Evolutionary conservation across 2,329 filamentous ascomycete genomes (phyloP).

Genomic region (Aureobasidium sp.): DNA sequence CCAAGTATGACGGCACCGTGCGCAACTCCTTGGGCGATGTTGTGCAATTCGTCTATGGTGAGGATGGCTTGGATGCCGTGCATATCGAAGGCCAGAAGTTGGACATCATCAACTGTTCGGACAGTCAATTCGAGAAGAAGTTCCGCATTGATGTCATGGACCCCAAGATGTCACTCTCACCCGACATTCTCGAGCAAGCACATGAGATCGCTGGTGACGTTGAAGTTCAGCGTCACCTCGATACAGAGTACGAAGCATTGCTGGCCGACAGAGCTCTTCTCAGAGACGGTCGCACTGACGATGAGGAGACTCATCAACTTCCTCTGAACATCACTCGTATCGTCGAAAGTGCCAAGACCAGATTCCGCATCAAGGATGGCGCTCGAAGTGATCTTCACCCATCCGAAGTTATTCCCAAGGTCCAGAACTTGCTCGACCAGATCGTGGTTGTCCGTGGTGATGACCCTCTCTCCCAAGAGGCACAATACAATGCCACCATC

Average conservation of each 20-base stretch:
- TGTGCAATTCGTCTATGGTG: conserved; percentile 94
- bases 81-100: conserved; percentile 90
- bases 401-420: conserved; percentile 72
- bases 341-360: conserved; percentile 79
- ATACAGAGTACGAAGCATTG: conserved; percentile 79
- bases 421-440: conserved; percentile 64
- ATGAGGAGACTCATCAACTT: conserved; percentile 79
- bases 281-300: conserved; percentile 60
- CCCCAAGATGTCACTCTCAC: conserved; percentile 48
- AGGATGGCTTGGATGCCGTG: conserved; percentile 90
- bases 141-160: conserved; percentile 87
- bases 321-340: conserved; percentile 88
- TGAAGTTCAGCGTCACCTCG: conserved; percentile 77
- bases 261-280: conserved; percentile 65
- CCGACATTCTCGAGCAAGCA: conserved; percentile 74
- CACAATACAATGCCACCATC: conserved; percentile 78
- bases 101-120: conserved; percentile 74
- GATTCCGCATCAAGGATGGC: conserved; percentile 81
- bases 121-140: conserved; percentile 66
- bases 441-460: conserved; percentile 80
- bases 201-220: conserved; percentile 79
- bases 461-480: conserved; percentile 75
- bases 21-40: conserved; percentile 95
- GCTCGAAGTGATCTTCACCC: conserved; percentile 85
- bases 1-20: conserved; percentile 95